Conservation (phyloP, 345 rosid genomes). For the Microthlaspi erraticum region DNA sequence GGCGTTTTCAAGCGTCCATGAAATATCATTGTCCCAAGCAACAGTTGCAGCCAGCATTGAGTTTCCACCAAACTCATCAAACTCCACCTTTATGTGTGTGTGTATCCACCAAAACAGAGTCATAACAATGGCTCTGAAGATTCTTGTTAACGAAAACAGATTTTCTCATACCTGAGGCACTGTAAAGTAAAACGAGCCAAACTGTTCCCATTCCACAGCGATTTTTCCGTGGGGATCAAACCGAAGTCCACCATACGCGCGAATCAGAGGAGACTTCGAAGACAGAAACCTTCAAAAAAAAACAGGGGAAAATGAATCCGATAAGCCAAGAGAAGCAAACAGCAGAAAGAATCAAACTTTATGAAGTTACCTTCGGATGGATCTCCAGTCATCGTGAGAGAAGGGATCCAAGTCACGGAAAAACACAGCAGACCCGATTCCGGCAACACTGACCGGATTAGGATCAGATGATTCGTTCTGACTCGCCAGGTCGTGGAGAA, state of each 20-base stretch:
- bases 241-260: slow-evolving; percentile 89
- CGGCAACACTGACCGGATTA: slow-evolving; percentile 69
- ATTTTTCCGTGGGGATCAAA: slow-evolving; percentile 67
- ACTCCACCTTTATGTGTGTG: slow-evolving; percentile 69
- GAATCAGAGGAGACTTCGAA: slow-evolving; percentile 68
- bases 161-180: slow-evolving; percentile 69
- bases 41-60: slow-evolving; percentile 77
- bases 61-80: slow-evolving; percentile 70
- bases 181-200: slow-evolving; percentile 84
- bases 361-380: slow-evolving; percentile 63
- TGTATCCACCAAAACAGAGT: slow-evolving; percentile 40
- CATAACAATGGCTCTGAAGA: background rate
- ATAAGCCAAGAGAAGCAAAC: background rate
- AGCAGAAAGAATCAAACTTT: slow-evolving; percentile 6
- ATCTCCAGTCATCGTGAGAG: slow-evolving; percentile 77
- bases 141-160: background rate
- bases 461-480: slow-evolving; percentile 48
- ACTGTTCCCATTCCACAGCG: slow-evolving; percentile 74
- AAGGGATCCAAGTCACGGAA: slow-evolving; percentile 70
- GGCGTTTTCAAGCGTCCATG: slow-evolving; percentile 66
- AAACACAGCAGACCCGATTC: slow-evolving; percentile 81
- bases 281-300: slow-evolving; percentile 64
- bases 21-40: slow-evolving; percentile 77
- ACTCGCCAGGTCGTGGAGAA: slow-evolving; percentile 39
- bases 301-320: background rate